A percentile compares a stretch with the other conserved stretches of the same genome.
These are phyloP conservation scores for Pythium scleroteichum DNA, from an alignment of 352 stramenopile genomes.

Conservation along the genomic window DNA sequence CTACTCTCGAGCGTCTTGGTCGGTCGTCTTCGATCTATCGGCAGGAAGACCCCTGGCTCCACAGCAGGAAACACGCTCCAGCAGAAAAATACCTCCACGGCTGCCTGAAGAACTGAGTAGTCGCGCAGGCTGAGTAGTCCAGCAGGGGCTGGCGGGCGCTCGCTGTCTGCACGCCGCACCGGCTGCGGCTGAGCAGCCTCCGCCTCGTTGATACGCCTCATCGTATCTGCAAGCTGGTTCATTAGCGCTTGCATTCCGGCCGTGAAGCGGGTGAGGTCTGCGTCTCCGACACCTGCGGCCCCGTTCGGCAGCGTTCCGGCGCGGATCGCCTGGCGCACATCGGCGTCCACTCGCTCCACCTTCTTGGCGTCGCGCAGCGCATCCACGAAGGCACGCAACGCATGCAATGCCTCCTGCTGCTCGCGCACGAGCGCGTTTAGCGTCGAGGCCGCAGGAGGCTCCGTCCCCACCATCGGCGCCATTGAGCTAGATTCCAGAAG, in stretches of 20 bases:
- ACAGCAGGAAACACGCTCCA: conserved; percentile 65
- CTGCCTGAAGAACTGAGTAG: conserved; percentile 81
- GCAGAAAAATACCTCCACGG: conserved; percentile 72
- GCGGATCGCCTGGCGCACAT: conserved; percentile 38
- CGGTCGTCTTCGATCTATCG: conserved; percentile 63
- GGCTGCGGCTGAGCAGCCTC: conserved; percentile 26
- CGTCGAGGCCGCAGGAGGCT: conserved; percentile 2
- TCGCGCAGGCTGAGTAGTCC: conserved; percentile 82
- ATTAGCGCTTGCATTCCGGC: conserved; percentile 15
- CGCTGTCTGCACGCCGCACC: background rate
- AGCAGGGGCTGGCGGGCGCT: conserved; percentile 42
- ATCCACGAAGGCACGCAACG: conserved; percentile 67
- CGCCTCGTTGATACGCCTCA: conserved; percentile 46
- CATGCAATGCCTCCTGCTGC: conserved; percentile 56
- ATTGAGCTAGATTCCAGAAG: background rate
- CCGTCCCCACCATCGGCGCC: background rate
- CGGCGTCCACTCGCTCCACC: conserved; percentile 20
- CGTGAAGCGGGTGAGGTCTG: conserved; percentile 10
- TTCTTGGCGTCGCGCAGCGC: conserved; percentile 57
- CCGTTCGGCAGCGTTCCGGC: conserved; percentile 27
- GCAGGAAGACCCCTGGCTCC: conserved; percentile 48
- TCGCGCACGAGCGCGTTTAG: conserved; percentile 37
- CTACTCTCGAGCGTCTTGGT: conserved; percentile 83
- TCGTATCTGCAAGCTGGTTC: conserved; percentile 38
- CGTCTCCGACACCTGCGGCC: conserved; percentile 16